Base-by-base conservation (phyloP, 2,329 filamentous ascomycete genomes). In the Raffaelea ambrosiae region DNA sequence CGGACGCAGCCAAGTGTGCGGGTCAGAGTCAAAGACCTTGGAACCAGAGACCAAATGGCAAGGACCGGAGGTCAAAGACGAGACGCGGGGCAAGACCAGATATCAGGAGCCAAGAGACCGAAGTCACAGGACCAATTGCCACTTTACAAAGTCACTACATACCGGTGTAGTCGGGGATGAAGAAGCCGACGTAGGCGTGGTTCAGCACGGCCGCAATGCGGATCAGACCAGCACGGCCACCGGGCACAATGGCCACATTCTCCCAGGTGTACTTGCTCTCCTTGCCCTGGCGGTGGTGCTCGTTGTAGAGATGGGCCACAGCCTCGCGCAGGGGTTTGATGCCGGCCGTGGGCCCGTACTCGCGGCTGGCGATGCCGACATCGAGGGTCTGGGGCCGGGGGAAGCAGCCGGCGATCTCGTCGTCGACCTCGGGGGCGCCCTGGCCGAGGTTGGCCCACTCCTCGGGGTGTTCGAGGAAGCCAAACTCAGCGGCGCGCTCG, bases 161-260 rank as follows among this genome's bases (percentile, higher is more conserved):
- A 72, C 70, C 90, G 3, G 90, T 95, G 70, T 96, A 96, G 65
- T 96, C 86, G 41, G 88, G 88, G 62, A 95, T 87, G 68, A 95
- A 95, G 76, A 96, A 96, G 39, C 85, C 88, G 53, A 96, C 74
- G 61, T 95, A 95, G 48, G 89, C 84, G 64, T 95, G 95, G 54
- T 91, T 91, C 57, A 97, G 70, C 5, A 97, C 89, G 45, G 91
- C 91, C 19, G 91, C 91, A 63, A 97, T 96, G 58, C 91, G 81
- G 63, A 96, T 96, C 67, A 97, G 72, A 43, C 91, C 91, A 31
- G 91, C 91, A 58, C 91, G 81, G 36, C 91, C 91, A 65, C 90
- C 90, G 41, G 91, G 91, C 3, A 97, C 91, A 63, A 97, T 95
- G 64, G 87, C 90, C 18, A 96, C 91, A 65, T 97, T 97, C 73